Base-by-base conservation (phyloP, 768 basidiomycete genomes). In the Thelephora ganbajun region DNA sequence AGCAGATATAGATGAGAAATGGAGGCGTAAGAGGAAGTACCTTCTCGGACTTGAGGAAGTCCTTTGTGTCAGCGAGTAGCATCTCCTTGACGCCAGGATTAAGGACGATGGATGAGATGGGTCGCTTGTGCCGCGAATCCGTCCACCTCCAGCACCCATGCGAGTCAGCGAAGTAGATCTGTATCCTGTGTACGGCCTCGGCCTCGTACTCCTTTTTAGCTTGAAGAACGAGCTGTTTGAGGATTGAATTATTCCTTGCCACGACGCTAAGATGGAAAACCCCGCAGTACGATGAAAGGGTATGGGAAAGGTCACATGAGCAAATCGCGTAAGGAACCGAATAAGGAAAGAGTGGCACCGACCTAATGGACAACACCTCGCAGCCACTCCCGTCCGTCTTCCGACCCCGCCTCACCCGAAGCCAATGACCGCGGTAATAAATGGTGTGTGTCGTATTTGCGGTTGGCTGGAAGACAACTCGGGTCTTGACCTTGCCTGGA, bases 141-240 rank as follows among this genome's bases (percentile, higher is more conserved):
- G 85, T 85, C 79, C 83, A 88, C 34, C 87, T 71, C 89, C 89
- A 92, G 44, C 77, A 79, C 30, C 86, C 87, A 60, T 88, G 84
- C 4, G 81, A 81, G 62, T 91, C 89, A 13, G 88, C 86, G 59
- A 89, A 88, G 60, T 88, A 90, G 33, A 92, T 87, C 61, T 88
- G 85, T 52, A 92, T 87, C 37, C 85, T 76, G 57, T 89, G 84
- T 36, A 89, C 74, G 33, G 84, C 81, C 57, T 90, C 86, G 0
- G 86, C 84, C 62, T 90, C 85, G 60, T 90, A 90, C 57, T 85
- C 82, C 57, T 76, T 77, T 69, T 90, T 90, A n/a, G 88, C 88
- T 56, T 88, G 83, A 19, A 89, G 74, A 37, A 92, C 83, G 52
- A 92, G 81, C 63, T 89, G 83, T 64, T 90, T 90, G 58, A 91